Conservation (phyloP, 805 yeast species). For the Suhomyces emberorum region DNA sequence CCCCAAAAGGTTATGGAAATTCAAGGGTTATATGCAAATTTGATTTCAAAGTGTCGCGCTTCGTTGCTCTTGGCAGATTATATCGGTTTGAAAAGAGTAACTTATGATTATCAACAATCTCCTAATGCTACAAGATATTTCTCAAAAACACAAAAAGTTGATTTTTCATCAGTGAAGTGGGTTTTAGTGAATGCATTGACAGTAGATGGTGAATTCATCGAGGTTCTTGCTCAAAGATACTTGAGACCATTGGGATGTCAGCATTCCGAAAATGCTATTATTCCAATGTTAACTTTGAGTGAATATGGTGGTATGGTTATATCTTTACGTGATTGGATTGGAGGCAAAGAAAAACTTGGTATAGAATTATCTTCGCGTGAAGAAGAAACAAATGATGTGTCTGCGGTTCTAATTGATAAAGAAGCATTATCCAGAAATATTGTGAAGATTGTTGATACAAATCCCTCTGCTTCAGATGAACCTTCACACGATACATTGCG, state of each 20-base stretch:
- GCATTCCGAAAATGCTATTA: constrained; percentile 68
- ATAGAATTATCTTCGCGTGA: constrained; percentile 37
- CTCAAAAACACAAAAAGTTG: constrained; percentile 70
- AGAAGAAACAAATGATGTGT: constrained; percentile 38
- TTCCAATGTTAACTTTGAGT: constrained; percentile 83
- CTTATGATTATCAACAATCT: constrained; percentile 85
- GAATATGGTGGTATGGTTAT: constrained; percentile 97
- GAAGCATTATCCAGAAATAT: constrained; percentile 69
- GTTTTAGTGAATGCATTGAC: constrained; percentile 85
- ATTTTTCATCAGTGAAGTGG: constrained; percentile 80
- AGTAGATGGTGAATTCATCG: constrained; percentile 90
- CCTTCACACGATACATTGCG: constrained; percentile 44
- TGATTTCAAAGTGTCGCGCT: constrained; percentile 67
- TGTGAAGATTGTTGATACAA: constrained; percentile 61
- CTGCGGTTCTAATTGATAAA: constrained; percentile 70
- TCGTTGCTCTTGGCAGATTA: constrained; percentile 81
- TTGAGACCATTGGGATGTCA: constrained; percentile 84
- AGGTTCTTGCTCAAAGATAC: constrained; percentile 86
- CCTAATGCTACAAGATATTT: constrained; percentile 83
- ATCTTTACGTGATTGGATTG: constrained; percentile 88
- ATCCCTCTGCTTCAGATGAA: constrained; percentile 50
- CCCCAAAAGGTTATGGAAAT: constrained; percentile 69
- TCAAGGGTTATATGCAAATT: constrained; percentile 84
- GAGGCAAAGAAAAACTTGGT: constrained; percentile 62
- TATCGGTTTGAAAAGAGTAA: constrained; percentile 82